Percentiles rank a stretch among this genome's conserved stretches.
Conservation (phyloP, 441 rosid species). For the Kokia cookei region DNA sequence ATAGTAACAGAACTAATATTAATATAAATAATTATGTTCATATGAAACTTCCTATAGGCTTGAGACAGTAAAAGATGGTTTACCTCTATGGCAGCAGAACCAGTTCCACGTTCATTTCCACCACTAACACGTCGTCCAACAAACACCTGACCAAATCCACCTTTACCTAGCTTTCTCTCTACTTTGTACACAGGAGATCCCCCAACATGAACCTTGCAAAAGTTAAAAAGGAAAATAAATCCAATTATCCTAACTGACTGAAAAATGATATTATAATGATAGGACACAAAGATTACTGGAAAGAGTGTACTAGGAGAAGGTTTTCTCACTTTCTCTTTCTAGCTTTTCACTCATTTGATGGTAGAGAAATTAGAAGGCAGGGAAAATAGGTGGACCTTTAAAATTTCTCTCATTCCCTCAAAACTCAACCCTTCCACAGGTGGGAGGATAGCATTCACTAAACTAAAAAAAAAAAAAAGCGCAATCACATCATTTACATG, state of each 20-base stretch:
- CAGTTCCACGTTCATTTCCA: conserved; percentile 66
- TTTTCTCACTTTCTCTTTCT: background rate
- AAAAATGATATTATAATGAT: background rate
- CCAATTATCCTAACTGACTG: background rate
- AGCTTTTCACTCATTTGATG: background rate
- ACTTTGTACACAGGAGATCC: conserved; percentile 86
- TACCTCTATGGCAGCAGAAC: conserved; percentile 40
- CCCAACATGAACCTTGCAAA: conserved; percentile 84
- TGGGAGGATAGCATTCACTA: background rate
- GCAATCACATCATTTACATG: background rate
- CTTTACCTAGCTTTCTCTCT: conserved; percentile 92
- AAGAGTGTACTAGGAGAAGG: background rate
- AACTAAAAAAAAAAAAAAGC: background rate
- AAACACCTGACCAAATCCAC: conserved; percentile 98
- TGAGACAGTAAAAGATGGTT: background rate
- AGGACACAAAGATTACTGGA: background rate
- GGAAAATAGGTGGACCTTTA: background rate
- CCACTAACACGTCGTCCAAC: conserved; percentile 88
- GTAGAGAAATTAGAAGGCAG: background rate
- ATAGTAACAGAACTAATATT: background rate
- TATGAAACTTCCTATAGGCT: background rate
- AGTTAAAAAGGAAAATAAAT: background rate
- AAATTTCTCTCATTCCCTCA: background rate
- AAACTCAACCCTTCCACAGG: background rate
- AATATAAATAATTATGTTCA: background rate